Conservation (phyloP, 1,284 basidiomycete species). For the Puccinia polysora region DNA sequence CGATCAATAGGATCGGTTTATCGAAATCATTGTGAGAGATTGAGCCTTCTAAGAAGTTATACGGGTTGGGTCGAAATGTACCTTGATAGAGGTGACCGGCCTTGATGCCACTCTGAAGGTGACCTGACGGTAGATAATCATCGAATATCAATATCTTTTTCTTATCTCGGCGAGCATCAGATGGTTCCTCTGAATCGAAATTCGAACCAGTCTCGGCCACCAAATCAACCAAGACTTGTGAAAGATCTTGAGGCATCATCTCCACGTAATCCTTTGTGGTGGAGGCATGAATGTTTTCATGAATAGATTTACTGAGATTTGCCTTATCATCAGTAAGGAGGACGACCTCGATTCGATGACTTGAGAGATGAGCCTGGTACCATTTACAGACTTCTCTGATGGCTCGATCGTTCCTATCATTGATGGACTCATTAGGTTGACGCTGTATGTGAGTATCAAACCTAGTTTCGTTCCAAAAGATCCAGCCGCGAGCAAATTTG, state of each 20-base stretch:
- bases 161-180: conserved; percentile 9
- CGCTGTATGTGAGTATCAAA: conserved; percentile 73
- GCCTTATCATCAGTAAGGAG: conserved; percentile 84
- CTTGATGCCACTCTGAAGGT: conserved; percentile 76
- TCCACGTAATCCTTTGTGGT: conserved; percentile 75
- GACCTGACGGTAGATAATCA: conserved; percentile 74
- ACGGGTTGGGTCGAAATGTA: conserved; percentile 89
- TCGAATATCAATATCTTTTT: conserved; percentile 48
- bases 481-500: conserved; percentile 51
- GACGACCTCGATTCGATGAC: conserved; percentile 59
- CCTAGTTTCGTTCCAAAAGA: conserved; percentile 28
- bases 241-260: conserved; percentile 59
- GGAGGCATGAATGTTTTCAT: conserved; percentile 63
- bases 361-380: conserved; percentile 69
- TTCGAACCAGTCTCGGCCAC: conserved; percentile 62
- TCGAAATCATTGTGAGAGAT: conserved; percentile 69
- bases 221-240: conserved; percentile 69
- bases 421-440: conserved; percentile 71
- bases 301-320: conserved; percentile 71
- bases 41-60: conserved; percentile 91
- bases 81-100: conserved; percentile 80
- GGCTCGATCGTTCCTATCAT: conserved; percentile 87
- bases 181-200: conserved; percentile 52
- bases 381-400: conserved; percentile 78
- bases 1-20: conserved; percentile 78